Evolutionary conservation across 768 basidiomycete species (phyloP).

Genomic region (Boletus huronensis): DNA sequence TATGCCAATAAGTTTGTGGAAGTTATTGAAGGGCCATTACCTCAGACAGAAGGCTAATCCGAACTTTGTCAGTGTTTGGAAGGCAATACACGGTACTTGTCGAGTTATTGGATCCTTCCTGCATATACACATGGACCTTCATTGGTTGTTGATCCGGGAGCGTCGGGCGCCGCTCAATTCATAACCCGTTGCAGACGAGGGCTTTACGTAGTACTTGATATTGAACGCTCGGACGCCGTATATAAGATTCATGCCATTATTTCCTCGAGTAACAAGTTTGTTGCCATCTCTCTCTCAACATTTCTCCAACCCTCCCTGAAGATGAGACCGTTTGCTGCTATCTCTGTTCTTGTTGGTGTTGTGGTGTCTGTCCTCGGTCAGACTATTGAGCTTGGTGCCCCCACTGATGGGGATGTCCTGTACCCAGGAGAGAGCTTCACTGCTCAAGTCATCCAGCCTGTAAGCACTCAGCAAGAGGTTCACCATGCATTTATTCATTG

Average conservation of each 20-base stretch:
- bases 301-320: neutral
- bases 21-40: too few relatives aligned
- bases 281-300: neutral
- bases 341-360: slow-evolving; percentile 5
- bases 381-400: slow-evolving; percentile 27
- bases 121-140: too few relatives aligned
- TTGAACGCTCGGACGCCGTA: neutral
- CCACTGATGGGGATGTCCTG: slow-evolving; percentile 19
- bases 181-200: too few relatives aligned
- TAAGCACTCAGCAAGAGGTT: slow-evolving; percentile 3
- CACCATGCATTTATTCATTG: neutral
- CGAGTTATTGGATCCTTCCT: too few relatives aligned
- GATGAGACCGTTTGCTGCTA: slow-evolving; percentile 19
- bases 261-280: neutral
- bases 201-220: too few relatives aligned
- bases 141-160: too few relatives aligned
- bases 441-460: slow-evolving; percentile 20
- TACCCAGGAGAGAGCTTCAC: slow-evolving; percentile 16
- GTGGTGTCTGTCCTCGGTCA: slow-evolving; percentile 20
- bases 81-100: too few relatives aligned
- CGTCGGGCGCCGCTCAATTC: too few relatives aligned
- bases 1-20: too few relatives aligned
- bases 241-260: neutral
- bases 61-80: too few relatives aligned
- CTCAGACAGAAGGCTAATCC: too few relatives aligned